These are phyloP conservation scores for Eucalyptus erythrocorys DNA, from an alignment of 345 rosid genomes.

Conservation along the genomic window DNA sequence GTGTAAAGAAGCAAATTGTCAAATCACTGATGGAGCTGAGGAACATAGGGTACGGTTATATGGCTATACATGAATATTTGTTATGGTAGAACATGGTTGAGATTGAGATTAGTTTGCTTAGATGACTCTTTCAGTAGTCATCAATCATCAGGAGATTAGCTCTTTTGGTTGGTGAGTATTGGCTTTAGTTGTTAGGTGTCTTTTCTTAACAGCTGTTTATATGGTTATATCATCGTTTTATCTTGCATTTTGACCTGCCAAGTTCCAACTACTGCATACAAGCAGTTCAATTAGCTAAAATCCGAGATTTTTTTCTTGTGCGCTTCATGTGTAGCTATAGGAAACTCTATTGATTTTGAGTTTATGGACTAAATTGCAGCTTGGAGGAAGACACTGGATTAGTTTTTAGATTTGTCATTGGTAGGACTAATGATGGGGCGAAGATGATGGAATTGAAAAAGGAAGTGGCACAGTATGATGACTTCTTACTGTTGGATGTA, in stretches of 20 bases:
- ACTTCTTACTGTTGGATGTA: conserved; percentile 69
- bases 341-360: neutral
- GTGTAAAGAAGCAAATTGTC: neutral
- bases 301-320: neutral
- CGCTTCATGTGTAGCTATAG: neutral
- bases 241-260: neutral
- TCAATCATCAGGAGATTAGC: neutral
- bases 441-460: conserved; percentile 58
- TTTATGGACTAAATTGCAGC: conserved; percentile 12
- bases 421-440: conserved; percentile 40
- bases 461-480: conserved; percentile 75
- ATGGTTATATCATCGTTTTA: neutral
- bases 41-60: neutral
- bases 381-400: conserved; percentile 89
- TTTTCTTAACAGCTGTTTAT: neutral
- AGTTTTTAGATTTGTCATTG: conserved; percentile 71
- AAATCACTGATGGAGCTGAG: neutral
- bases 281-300: neutral
- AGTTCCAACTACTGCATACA: neutral
- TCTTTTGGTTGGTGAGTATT: neutral
- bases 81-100: neutral
- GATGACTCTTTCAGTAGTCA: neutral
- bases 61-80: neutral
- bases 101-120: neutral
- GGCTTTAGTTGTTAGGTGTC: neutral